Conservation (phyloP, 345 rosid species). For the Boechera stricta region DNA sequence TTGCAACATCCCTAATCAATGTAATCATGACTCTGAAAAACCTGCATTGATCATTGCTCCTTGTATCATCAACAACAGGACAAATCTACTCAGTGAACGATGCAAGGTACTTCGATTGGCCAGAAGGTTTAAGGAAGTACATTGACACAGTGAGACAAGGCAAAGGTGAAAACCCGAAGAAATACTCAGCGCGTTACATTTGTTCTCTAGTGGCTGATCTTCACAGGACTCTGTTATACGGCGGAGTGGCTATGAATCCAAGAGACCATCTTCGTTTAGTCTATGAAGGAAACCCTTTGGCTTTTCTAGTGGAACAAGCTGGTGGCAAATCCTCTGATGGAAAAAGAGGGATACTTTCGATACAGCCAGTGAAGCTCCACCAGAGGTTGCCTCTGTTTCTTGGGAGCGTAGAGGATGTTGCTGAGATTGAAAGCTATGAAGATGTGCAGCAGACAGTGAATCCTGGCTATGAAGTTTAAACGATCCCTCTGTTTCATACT, state of each 20-base stretch:
- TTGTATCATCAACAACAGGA: conserved; percentile 51
- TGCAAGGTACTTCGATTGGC: conserved; percentile 96
- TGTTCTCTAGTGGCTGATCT: conserved; percentile 95
- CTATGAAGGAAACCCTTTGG: conserved; percentile 91
- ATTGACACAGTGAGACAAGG: conserved; percentile 89
- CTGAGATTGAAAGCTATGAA: conserved; percentile 80
- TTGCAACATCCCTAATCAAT: neutral
- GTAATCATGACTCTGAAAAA: conserved; percentile 1
- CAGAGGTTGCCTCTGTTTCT: conserved; percentile 89
- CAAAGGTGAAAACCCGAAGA: conserved; percentile 85
- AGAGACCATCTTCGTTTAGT: conserved; percentile 93
- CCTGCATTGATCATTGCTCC: conserved; percentile 3
- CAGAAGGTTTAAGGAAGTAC: conserved; percentile 78
- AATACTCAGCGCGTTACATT: conserved; percentile 91
- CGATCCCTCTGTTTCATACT: conserved; percentile 2
- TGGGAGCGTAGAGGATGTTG: conserved; percentile 79
- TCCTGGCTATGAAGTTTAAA: conserved; percentile 94
- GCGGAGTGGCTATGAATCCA: conserved; percentile 94
- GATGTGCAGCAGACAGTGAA: conserved; percentile 91
- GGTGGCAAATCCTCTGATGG: conserved; percentile 95
- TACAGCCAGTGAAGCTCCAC: conserved; percentile 86
- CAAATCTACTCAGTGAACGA: conserved; percentile 95
- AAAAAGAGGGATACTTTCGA: conserved; percentile 67
- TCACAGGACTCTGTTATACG: conserved; percentile 85
- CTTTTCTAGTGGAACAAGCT: conserved; percentile 85